Percentiles rank a stretch among this genome's conserved stretches.
These are phyloP conservation scores for Pseudozyma tsukubaensis DNA, from an alignment of 1,284 basidiomycete genomes.

Conservation along the genomic window DNA sequence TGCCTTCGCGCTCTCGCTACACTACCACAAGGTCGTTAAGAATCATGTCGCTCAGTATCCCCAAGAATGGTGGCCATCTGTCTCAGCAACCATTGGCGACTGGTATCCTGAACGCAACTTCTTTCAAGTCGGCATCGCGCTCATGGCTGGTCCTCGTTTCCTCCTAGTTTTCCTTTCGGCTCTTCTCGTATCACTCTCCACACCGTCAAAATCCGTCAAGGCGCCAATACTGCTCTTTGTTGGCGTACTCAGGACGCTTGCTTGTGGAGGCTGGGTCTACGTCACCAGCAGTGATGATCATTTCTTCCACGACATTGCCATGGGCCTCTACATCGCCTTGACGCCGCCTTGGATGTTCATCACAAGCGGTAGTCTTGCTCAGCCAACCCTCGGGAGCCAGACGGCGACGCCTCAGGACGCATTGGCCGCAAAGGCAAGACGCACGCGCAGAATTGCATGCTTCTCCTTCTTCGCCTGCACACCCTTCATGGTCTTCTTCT, in stretches of 20 bases:
- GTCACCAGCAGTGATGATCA: constrained; percentile 84
- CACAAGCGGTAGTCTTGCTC: constrained; percentile 54
- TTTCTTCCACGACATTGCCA: constrained; percentile 85
- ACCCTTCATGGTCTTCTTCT: constrained; percentile 64
- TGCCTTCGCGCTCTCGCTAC: constrained; percentile 76
- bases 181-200: constrained; percentile 56
- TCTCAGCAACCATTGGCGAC: constrained; percentile 87
- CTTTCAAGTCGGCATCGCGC: constrained; percentile 89
- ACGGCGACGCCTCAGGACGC: constrained; percentile 10
- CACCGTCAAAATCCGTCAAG: constrained; percentile 28
- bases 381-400: constrained; percentile 2
- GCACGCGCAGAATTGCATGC: constrained; percentile 48
- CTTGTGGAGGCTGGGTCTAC: constrained; percentile 92
- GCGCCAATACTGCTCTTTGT: constrained; percentile 72
- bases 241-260: constrained; percentile 81
- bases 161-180: constrained; percentile 79
- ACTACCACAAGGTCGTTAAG: constrained; percentile 89
- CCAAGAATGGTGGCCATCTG: constrained; percentile 91
- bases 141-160: constrained; percentile 79
- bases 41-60: constrained; percentile 85
- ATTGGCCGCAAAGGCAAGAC: constrained; percentile 45
- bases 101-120: constrained; percentile 89
- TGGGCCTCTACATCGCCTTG: constrained; percentile 75
- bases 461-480: constrained; percentile 60
- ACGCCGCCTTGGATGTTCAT: constrained; percentile 78